Base-by-base conservation (phyloP, 768 basidiomycete genomes). In the Tephrocybe sp. region DNA sequence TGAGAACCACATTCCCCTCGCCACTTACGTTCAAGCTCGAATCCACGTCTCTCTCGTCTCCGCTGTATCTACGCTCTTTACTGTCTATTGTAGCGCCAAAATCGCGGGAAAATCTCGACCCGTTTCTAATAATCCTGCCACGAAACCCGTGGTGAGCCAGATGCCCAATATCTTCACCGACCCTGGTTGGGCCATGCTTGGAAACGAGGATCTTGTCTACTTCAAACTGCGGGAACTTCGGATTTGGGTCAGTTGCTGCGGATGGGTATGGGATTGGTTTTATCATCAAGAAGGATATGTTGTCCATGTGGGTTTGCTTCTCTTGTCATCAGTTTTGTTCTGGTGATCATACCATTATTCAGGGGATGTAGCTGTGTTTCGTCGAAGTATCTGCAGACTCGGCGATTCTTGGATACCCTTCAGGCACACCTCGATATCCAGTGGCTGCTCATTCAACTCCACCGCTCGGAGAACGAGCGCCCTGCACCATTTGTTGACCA, bases 191-290 rank as follows among this genome's bases (percentile, higher is more conserved):
- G 71, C 73, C 33, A 72, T 84, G 1, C 79, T 98, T 20, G 83
- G 84, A 49, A n/a, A 93, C 91, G 0, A 91, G 90, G 11, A 93
- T 95, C 44, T 66, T 98, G n/a, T 90, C 87, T n/a, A 97, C 94
- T 0, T 93, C 90, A 7, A 99, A 99, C 70, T 98, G 95, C 63
- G 95, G 96, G 1, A 97, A 99, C n/a, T 96, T 97, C 58, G 96
- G 95, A 6, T 99, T 98, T 62, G 96, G 95, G 0, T 93, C 95
- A 3, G 93, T 95, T 51, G 90, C 93, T 1, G 88, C 90, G 17
- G 93, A 97, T 58, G 96, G 96, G 1, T 96, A 93, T 62, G 96
- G 96, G 4, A 87, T 98, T 55, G 96, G 96, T 17, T 99, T 98
- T 64, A 99, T 99, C 67, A 98, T 99, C 77, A 98, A 98, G 70